Base-by-base conservation (phyloP, 805 yeast species). In the Helenozyma baotianmanensis region DNA sequence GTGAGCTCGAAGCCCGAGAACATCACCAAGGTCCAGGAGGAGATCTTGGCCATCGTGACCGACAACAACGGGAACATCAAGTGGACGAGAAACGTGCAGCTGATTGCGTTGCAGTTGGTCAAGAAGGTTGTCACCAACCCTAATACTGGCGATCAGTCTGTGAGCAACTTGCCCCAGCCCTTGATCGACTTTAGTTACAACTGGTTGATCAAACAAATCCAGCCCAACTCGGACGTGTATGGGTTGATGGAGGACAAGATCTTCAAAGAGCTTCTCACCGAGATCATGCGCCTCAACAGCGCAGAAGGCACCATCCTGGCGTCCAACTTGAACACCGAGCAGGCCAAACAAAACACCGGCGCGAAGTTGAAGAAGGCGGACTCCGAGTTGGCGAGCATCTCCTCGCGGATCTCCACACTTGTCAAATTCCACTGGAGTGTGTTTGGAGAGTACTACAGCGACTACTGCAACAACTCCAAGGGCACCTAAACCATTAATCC, bases 41-140 rank as follows among this genome's bases (percentile, higher is more conserved):
- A 85, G 48, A 74, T 87, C 25, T 61, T 83, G 33, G 82, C 89
- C 21, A 82, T 86, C 28, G 86, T 86, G 12, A 76, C 87, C 21
- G 95, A 86, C 58, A 86, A 82, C 38, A 82, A 80, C 48, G 95
- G 95, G 2, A 84, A 83, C 54, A 77, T 85, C 38, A 85, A 88
- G 62, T 86, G 96, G 96, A 86, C 96, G 1, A 75, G 85, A 51
- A 86, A 86, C 56, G 74, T 85, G 16, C 72, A 77, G 42, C 68
- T 82, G 11, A 75, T 87, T 41, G 74, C 90, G 4, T 68, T 86
- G 39, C 94, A 82, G 52, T 51, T 82, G 30, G 72, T 74, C 21
- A 72, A 74, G 45, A 62, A 60, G 27, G 59, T 60, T 13, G 43
- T 47, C 13, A 41, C 48, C 6, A 29, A 39, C 30, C 45, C 49